Percentiles rank a stretch among this genome's conserved stretches.
Conservation (phyloP, 140 eudicot genomes). For the Ambrosia hybrid region DNA sequence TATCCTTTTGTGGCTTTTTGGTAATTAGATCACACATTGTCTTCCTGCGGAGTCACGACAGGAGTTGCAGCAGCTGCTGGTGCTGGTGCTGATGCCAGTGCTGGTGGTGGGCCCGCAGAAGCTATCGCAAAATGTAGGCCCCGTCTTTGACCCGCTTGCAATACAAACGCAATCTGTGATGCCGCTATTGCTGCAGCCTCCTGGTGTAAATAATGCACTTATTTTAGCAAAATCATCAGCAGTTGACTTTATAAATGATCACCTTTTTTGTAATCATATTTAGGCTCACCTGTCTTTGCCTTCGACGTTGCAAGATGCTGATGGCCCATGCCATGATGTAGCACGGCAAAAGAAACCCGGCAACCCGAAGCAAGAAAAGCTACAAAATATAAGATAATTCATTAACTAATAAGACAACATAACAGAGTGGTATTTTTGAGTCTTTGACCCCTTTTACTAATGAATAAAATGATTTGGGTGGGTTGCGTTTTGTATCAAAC, state of each 20-base stretch:
- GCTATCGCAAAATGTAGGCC: constrained; percentile 77
- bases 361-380: constrained; percentile 90
- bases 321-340: constrained; percentile 94
- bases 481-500: not conserved
- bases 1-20: constrained; percentile 22
- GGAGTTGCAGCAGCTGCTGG: constrained; percentile 36
- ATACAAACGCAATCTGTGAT: constrained; percentile 70
- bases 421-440: not conserved
- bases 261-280: not conserved
- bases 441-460: not conserved
- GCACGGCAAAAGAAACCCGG: constrained; percentile 92
- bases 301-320: constrained; percentile 85
- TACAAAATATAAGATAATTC: constrained; percentile 25
- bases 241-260: not conserved
- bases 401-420: not conserved
- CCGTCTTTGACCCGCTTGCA: constrained; percentile 74
- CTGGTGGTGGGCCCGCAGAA: constrained; percentile 41
- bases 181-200: constrained; percentile 95
- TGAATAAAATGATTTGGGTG: not conserved
- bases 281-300: constrained; percentile 82
- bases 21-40: constrained; percentile 38
- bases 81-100: constrained; percentile 30
- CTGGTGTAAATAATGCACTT: no score
- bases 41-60: constrained; percentile 40
- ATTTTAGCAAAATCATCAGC: no score